Percentiles rank a stretch among this genome's conserved stretches.
phyloP scores from a whole-genome alignment of 1,139 yeast species.

The Tardiomyces blankii region DNA sequence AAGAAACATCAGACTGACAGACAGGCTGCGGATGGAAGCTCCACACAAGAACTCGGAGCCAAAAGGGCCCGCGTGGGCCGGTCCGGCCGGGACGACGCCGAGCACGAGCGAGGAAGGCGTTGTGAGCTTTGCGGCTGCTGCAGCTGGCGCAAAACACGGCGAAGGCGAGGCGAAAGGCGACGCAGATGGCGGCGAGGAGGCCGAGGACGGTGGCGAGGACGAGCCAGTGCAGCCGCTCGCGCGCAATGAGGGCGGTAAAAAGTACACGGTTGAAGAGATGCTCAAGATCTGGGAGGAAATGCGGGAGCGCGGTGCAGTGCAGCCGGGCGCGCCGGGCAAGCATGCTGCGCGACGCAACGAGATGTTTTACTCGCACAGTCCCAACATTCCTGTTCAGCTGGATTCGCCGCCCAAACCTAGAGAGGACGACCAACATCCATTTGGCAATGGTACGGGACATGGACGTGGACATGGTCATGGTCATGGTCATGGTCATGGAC shows the following conservation, averaged over 20 bases:
- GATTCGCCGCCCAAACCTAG: slow-evolving; percentile 26
- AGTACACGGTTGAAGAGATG: slow-evolving; percentile 42
- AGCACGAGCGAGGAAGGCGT: not conserved
- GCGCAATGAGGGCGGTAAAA: slow-evolving; percentile 11
- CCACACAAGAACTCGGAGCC: not conserved
- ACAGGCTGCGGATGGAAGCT: too few relatives aligned
- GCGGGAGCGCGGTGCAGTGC: slow-evolving; percentile 23
- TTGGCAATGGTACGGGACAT: not conserved
- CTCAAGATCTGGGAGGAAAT: slow-evolving; percentile 42
- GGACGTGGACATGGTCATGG: not conserved
- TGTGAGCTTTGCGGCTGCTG: not conserved
- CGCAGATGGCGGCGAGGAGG: not conserved
- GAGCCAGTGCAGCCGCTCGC: not conserved
- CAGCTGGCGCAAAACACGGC: not conserved
- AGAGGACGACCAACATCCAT: not conserved
- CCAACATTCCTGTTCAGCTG: slow-evolving; percentile 19
- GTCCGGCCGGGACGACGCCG: not conserved
- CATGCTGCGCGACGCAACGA: slow-evolving; percentile 5
- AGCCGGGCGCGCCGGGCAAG: slow-evolving; percentile 22
- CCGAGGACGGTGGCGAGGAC: not conserved
- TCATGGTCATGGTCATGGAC: not conserved
- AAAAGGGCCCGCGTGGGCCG: not conserved
- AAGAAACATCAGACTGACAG: too few relatives aligned
- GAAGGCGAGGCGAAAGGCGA: not conserved
- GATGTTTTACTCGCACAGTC: slow-evolving; percentile 15